phyloP scores from a whole-genome alignment of 1,284 basidiomycete genomes.

The Papiliotrema fonsecae region DNA sequence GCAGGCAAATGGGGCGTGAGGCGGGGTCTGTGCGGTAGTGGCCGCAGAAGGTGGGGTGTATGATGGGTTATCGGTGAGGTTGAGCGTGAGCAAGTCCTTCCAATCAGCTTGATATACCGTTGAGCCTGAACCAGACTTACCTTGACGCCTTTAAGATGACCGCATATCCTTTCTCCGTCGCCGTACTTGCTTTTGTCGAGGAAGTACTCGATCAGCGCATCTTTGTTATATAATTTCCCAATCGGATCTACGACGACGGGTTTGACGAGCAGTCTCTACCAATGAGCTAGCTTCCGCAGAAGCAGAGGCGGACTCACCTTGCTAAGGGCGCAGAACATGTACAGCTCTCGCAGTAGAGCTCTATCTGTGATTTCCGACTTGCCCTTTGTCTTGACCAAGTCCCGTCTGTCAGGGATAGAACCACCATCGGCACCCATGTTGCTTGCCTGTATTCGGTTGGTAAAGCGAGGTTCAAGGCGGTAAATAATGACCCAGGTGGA shows the following conservation, averaged over 20 bases:
- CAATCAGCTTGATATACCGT: background rate
- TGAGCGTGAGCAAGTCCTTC: constrained; percentile 79
- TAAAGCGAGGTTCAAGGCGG: background rate
- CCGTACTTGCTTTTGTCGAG: constrained; percentile 70
- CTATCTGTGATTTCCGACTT: constrained; percentile 65
- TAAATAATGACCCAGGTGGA: background rate
- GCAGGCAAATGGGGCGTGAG: constrained; percentile 71
- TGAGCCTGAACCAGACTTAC: constrained; percentile 46
- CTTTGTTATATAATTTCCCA: constrained; percentile 92
- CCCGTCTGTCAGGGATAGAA: constrained; percentile 47
- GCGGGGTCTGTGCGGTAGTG: constrained; percentile 41
- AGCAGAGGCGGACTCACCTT: constrained; percentile 57
- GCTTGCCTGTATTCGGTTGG: background rate
- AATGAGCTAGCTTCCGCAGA: background rate
- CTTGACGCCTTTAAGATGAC: constrained; percentile 81
- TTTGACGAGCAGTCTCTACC: constrained; percentile 69
- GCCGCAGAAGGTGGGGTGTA: constrained; percentile 36
- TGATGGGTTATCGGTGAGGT: constrained; percentile 65
- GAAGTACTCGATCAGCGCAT: constrained; percentile 79
- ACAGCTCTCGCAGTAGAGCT: constrained; percentile 75
- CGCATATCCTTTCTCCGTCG: constrained; percentile 77
- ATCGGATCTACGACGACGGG: constrained; percentile 83
- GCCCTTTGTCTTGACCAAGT: constrained; percentile 47
- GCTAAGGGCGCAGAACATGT: constrained; percentile 86
- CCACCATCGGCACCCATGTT: constrained; percentile 48